Evolutionary conservation across 2,329 filamentous ascomycete genomes (phyloP), one percentile per base, ranked within the genome.

Genomic region (Colletotrichum spinosum): DNA sequence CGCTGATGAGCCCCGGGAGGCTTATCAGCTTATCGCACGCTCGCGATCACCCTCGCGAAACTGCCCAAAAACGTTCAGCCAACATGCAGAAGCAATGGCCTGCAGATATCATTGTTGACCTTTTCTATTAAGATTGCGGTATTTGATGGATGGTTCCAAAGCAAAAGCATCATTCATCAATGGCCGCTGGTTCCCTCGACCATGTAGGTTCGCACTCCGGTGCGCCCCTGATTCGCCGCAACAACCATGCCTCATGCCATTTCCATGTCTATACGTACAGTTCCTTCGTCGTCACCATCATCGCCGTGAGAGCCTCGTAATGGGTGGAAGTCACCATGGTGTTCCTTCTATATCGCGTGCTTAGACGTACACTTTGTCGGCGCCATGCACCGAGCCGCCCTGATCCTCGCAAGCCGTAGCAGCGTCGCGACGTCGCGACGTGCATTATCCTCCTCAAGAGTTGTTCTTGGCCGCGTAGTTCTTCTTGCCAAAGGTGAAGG

Each of bases 401-500:
- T 39, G 53, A 44, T 15, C 8, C 44, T 9, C 44, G 41, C 50
- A 37, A 41, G 37, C n/a, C 49, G 25, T 12, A 10, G 9, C 17
- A n/a, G 9, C 58, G n/a, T 60, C 58, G 58, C 58, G 35, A 55
- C 58, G 51, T 60, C 8, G 49, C 48, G 42, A 33, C 37, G n/a
- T 17, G 25, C 25, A 25, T 25, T 44, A 38, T 38, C 42, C 35
- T 17, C 37, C 35, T 44, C 75, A 80, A 49, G 81, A 80, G 80
- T 81, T 89, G 80, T 83, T 86, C 82, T 89, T 90, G 76, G 79
- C 25, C 25, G 25, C 83, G 78, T 96, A 97, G 76, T 88, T 90
- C 69, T 92, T 86, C 88, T 97, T 97, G 79, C 94, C 94, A 70
- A 97, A 89, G 45, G 92, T 90, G 83, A 97, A 97, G 45, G 94